Conservation (phyloP, 163 green algal genomes). For the Botryococcus braunii region DNA sequence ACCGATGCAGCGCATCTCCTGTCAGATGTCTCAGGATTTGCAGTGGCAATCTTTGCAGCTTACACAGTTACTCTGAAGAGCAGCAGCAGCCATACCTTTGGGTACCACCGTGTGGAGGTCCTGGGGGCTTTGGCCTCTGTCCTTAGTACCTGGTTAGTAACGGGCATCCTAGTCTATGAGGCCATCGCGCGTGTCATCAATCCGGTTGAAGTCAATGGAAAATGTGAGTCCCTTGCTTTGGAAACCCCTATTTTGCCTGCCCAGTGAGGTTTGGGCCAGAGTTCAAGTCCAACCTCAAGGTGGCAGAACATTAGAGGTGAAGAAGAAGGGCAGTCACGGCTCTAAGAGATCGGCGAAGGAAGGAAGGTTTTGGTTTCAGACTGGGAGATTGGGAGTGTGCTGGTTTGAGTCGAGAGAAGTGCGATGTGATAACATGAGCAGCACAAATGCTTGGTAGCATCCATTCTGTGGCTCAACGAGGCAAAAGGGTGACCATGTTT, state of each 20-base stretch:
- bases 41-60: constrained; percentile 63
- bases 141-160: constrained; percentile 78
- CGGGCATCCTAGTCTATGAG: constrained; percentile 79
- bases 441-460: too few relatives aligned
- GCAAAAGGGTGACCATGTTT: too few relatives aligned
- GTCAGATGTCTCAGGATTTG: constrained; percentile 79
- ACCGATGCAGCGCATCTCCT: constrained; percentile 92
- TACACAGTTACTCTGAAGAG: constrained; percentile 49
- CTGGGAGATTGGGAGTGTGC: too few relatives aligned
- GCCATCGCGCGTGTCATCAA: constrained; percentile 67
- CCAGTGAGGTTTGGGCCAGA: not conserved
- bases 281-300: too few relatives aligned
- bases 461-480: too few relatives aligned
- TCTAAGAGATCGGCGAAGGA: too few relatives aligned
- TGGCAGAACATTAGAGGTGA: too few relatives aligned
- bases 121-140: constrained; percentile 73
- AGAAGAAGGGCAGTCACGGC: too few relatives aligned
- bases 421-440: too few relatives aligned
- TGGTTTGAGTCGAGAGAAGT: too few relatives aligned
- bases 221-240: constrained; percentile 21
- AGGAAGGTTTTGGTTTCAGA: too few relatives aligned
- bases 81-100: constrained; percentile 59
- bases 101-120: constrained; percentile 76
- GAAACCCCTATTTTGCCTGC: not conserved
- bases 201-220: constrained; percentile 63